A percentile compares a stretch with the other conserved stretches of the same genome.
These are phyloP conservation scores for Lodderomyces margitis DNA, from an alignment of 1,139 yeast species.

Conservation along the genomic window DNA sequence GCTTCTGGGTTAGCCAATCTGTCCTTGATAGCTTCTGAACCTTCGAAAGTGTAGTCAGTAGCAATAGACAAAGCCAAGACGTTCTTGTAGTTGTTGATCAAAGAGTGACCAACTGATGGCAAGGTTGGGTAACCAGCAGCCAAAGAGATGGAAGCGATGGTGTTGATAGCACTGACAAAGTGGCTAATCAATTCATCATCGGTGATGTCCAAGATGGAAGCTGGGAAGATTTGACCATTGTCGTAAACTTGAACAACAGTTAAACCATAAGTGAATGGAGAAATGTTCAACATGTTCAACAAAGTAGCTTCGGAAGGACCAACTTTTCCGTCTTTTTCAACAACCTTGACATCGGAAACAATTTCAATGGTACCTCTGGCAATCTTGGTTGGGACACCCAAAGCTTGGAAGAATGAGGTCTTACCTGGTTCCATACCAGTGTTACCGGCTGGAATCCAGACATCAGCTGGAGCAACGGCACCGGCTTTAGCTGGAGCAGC, in stretches of 20 bases:
- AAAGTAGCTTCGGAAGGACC: constrained; percentile 99
- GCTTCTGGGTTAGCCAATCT: constrained; percentile 80
- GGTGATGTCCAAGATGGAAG: constrained; percentile 95
- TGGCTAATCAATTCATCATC: constrained; percentile 93
- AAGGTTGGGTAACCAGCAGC: constrained; percentile 99
- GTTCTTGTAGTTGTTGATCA: constrained; percentile 99
- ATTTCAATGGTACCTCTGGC: constrained; percentile 99
- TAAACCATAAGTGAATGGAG: constrained; percentile 99
- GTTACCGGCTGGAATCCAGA: constrained; percentile 98
- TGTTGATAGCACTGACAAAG: constrained; percentile 89
- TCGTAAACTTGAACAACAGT: constrained; percentile 95
- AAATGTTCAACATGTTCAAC: constrained; percentile 99
- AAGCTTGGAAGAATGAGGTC: constrained; percentile 99
- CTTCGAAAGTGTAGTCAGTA: constrained; percentile 98
- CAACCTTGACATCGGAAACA: constrained; percentile 95
- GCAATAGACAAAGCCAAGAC: constrained; percentile 97
- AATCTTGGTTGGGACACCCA: constrained; percentile 99
- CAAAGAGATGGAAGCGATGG: constrained; percentile 94
- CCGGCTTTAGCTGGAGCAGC: constrained; percentile 99
- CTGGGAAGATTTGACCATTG: constrained; percentile 97
- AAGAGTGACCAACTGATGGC: constrained; percentile 98
- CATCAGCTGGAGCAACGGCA: constrained; percentile 98
- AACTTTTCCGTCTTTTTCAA: constrained; percentile 78
- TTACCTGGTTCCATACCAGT: constrained; percentile 99
- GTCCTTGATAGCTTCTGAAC: constrained; percentile 98